Conservation (phyloP, 257 asterid genomes). For the Parsonsia alboflavescens region DNA sequence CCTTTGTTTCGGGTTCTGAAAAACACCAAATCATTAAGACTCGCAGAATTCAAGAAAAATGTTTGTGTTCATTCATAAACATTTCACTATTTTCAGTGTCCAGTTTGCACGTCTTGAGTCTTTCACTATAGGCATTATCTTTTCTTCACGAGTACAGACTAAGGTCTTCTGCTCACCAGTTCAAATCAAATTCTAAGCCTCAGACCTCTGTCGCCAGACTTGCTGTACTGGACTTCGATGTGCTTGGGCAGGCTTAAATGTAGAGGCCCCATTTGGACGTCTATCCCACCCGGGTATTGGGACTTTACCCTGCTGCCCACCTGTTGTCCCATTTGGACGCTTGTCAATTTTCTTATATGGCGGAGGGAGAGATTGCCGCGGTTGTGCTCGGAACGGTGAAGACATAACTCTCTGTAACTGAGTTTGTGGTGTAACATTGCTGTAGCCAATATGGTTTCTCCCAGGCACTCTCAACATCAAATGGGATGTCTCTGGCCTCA, state of each 20-base stretch:
- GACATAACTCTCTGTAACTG: conserved; percentile 20
- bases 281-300: neutral
- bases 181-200: conserved; percentile 11
- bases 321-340: too few species aligned
- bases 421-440: conserved; percentile 25
- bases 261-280: neutral
- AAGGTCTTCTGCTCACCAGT: neutral
- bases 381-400: neutral
- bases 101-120: neutral
- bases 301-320: neutral
- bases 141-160: neutral
- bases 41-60: neutral
- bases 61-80: neutral
- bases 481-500: conserved; percentile 41
- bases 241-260: conserved; percentile 23
- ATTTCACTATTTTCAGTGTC: neutral
- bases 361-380: neutral
- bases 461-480: conserved; percentile 25
- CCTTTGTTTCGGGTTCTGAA: neutral
- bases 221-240: conserved; percentile 40
- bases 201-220: conserved; percentile 51
- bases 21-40: neutral
- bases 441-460: conserved; percentile 27
- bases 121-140: too few species aligned
- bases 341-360: neutral